Evolutionary conservation across 345 rosid species (phyloP).

Genomic region (Ailanthus altissimus): DNA sequence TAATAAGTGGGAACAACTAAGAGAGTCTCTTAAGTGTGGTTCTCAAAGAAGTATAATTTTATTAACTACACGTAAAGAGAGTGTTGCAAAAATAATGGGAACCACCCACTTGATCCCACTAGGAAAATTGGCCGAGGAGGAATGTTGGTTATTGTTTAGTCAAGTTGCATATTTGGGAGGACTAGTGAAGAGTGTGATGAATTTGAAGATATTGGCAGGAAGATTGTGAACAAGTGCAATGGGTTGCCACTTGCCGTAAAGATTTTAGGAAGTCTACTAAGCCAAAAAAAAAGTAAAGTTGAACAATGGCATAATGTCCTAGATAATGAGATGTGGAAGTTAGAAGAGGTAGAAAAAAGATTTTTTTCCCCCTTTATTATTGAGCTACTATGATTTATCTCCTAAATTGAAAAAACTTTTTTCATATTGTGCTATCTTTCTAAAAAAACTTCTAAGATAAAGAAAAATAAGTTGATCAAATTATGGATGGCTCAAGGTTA

Average conservation of each 20-base stretch:
- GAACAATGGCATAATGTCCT: neutral
- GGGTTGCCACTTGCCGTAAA: neutral
- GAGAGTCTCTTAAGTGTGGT: neutral
- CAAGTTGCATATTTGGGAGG: neutral
- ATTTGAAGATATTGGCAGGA: neutral
- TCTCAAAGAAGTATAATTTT: neutral
- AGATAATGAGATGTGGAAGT: no score
- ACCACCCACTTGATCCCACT: neutral
- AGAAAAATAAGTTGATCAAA: neutral
- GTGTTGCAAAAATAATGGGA: neutral
- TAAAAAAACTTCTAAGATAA: neutral
- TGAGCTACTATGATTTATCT: neutral
- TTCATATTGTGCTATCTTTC: neutral
- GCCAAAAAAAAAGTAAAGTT: neutral
- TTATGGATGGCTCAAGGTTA: conserved; percentile 4
- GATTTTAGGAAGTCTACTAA: neutral
- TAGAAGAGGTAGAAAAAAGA: neutral
- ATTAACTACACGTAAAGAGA: neutral
- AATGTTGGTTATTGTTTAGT: neutral
- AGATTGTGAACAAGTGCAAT: neutral
- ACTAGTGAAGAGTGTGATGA: neutral
- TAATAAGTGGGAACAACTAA: neutral
- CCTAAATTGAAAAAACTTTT: neutral
- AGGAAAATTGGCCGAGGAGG: neutral
- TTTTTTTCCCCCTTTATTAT: neutral